Percentiles rank a stretch among this genome's conserved stretches.
Evolutionary conservation across 345 rosid genomes (phyloP).

Genomic region (Cardamine occulta): DNA sequence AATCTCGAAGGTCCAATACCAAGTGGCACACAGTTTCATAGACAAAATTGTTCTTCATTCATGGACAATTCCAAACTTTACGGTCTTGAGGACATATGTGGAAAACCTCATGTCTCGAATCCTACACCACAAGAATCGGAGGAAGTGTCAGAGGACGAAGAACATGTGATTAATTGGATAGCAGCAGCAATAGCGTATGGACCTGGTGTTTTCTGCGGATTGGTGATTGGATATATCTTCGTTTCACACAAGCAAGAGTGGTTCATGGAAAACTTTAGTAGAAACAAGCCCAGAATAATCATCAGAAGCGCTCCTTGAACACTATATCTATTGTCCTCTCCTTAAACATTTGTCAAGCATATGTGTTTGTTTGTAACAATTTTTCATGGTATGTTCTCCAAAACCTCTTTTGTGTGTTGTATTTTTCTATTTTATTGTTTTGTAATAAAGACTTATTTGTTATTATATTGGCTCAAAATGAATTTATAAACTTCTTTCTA

Average conservation of each 20-base stretch:
- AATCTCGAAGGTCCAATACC: not conserved
- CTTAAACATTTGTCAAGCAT: not conserved
- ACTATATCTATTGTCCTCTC: not conserved
- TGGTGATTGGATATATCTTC: slow-evolving; percentile 12
- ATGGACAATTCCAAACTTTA: too few relatives aligned
- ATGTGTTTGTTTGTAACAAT: not conserved
- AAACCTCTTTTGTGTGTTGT: too few relatives aligned
- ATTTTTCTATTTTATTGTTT: too few relatives aligned
- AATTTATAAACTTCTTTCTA: too few relatives aligned
- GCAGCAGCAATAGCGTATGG: not conserved
- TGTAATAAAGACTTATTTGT: too few relatives aligned
- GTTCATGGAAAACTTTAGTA: not conserved
- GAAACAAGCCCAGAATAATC: not conserved
- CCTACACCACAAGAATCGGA: too few relatives aligned
- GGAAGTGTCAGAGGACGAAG: not conserved
- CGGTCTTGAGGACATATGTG: too few relatives aligned
- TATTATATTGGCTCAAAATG: too few relatives aligned
- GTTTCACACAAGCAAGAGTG: not conserved
- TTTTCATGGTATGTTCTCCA: not conserved
- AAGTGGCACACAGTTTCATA: too few relatives aligned
- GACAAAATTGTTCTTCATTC: too few relatives aligned
- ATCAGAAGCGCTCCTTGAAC: not conserved
- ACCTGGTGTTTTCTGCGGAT: not conserved
- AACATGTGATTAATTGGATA: not conserved
- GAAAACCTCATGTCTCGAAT: too few relatives aligned